A percentile compares a stretch with the other conserved stretches of the same genome.
Evolutionary conservation across 371 early-diverging fungal genomes (phyloP).

Genomic region (Mortierella sp.): DNA sequence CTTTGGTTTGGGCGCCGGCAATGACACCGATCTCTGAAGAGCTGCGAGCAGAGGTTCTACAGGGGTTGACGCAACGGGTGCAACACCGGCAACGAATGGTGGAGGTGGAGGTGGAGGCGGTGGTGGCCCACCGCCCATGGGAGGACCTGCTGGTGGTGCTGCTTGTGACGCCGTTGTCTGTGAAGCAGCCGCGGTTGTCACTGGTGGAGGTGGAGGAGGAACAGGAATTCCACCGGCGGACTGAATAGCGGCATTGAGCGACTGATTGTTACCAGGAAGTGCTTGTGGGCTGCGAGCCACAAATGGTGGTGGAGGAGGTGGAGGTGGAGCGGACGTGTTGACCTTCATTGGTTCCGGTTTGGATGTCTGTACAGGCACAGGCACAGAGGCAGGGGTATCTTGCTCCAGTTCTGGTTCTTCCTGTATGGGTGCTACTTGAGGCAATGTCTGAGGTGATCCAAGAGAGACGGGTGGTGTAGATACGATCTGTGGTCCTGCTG

Average conservation of each 20-base stretch:
- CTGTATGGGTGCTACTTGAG: background rate
- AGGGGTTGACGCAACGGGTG: background rate
- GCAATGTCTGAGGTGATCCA: conserved; percentile 14
- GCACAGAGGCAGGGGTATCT: too few relatives aligned
- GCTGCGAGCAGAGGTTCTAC: conserved; percentile 45
- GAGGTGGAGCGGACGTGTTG: conserved; percentile 23
- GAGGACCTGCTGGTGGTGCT: background rate
- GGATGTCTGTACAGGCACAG: background rate
- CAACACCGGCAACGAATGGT: conserved; percentile 11
- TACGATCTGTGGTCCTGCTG: conserved; percentile 5
- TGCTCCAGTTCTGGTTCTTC: background rate
- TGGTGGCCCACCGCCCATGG: conserved; percentile 3
- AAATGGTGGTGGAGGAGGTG: conserved; percentile 32
- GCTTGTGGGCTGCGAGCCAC: background rate
- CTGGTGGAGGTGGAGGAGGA: conserved; percentile 1
- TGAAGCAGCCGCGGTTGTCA: background rate
- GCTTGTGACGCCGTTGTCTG: background rate
- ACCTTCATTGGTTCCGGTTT: background rate
- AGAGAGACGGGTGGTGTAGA: background rate
- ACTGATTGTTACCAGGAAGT: background rate
- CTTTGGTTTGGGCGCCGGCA: conserved; percentile 15
- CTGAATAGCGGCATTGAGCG: background rate
- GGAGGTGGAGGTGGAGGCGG: conserved; percentile 41
- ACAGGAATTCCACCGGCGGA: background rate
- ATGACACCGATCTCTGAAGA: conserved; percentile 17